Evolutionary conservation across 257 asterid genomes (phyloP).

Genomic region (Jaltomata sinuosa): DNA sequence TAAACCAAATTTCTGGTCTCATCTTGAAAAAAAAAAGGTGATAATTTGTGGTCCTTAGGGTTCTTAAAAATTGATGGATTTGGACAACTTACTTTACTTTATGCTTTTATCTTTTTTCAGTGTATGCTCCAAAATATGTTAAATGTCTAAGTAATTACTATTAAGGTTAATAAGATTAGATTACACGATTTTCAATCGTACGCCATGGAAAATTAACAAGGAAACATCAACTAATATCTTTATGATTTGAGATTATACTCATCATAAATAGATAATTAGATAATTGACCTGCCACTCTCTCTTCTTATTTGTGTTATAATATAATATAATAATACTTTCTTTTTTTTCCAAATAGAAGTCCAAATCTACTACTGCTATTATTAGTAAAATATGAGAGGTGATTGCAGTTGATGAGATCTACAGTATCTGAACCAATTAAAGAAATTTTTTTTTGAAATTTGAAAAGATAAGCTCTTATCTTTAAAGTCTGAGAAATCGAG

Average conservation of each 20-base stretch:
- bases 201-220: background rate
- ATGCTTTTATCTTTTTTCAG: background rate
- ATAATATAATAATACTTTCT: background rate
- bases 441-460: background rate
- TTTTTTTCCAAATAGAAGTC: background rate
- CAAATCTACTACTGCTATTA: background rate
- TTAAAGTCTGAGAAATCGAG: background rate
- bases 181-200: background rate
- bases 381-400: background rate
- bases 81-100: background rate
- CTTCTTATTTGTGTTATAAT: background rate
- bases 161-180: background rate
- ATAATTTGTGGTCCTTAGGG: background rate
- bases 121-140: background rate
- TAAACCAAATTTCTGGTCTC: background rate
- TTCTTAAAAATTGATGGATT: background rate
- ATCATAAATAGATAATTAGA: background rate
- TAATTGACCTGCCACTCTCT: background rate
- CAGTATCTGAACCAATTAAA: background rate
- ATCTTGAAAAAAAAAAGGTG: background rate
- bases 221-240: background rate
- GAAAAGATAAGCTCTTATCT: background rate
- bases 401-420: background rate
- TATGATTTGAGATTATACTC: background rate
- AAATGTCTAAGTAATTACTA: background rate